Base-by-base conservation (phyloP, 2,329 filamentous ascomycete genomes). In the Exophiala dermatitidis region DNA sequence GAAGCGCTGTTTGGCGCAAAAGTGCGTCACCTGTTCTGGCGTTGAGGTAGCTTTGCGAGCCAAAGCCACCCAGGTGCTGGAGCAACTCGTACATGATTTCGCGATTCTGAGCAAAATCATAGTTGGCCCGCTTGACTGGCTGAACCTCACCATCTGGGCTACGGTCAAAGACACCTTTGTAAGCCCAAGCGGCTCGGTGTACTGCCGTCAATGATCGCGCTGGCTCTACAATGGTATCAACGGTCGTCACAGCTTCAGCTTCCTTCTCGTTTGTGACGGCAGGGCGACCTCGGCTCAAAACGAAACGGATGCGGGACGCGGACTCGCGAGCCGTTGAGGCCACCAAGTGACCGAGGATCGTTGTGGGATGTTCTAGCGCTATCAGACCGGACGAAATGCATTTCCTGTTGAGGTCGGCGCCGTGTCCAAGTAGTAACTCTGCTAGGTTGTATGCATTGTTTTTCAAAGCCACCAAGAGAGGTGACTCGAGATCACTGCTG, bases 1-100 rank as follows among this genome's bases (percentile, higher is more conserved):
- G 54, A 9, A 59, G 29, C 32, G 56, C 56, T 30, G 56, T 59
- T 34, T 46, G 46, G 1, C 56, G 34, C 10, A 36, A 50, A 6
- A 45, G 29, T 5, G 49, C 43, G 3, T 38, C 26, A 29, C 54
- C 43, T 12, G 30, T 50, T 34, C 33, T 37, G 26, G 52, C 34
- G 33, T 33, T 58, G 53, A 34, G 8, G 31, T 12, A 31, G 29
- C 42, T 26, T 31, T n/a, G 42, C 19, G 19, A 19, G 19, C 19
- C 19, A 19, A 2, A 32, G 8, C 3, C 31, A 26, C 42, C 42
- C n/a, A 45, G 32, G n/a, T 45, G 42, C 31, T 45, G 42, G 29
- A 45, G 42, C 31, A 45, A 45, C 10, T 45, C 42, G 42, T 32
- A 9, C 29, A 32, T 45, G 28, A 45, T 45, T 29, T 45, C 42